Conservation (phyloP, 2,329 filamentous ascomycete genomes). For the Talaromyces sp. region DNA sequence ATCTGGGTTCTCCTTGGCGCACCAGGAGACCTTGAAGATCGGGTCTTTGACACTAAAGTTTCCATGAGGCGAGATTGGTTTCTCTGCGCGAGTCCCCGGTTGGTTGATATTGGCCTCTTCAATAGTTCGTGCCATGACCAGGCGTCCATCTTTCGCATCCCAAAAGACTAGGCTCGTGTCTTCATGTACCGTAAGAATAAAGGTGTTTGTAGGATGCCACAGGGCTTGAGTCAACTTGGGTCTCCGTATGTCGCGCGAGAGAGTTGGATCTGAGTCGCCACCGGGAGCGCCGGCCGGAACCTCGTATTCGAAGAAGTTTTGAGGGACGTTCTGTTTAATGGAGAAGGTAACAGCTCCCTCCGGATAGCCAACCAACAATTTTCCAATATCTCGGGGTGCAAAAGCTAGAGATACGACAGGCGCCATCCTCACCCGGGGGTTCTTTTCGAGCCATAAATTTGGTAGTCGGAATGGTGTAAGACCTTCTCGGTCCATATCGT, state of each 20-base stretch:
- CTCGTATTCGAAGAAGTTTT: slow-evolving; percentile 78
- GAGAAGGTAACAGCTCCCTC: slow-evolving; percentile 87
- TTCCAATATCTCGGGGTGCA: slow-evolving; percentile 89
- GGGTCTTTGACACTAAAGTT: slow-evolving; percentile 65
- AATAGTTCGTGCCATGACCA: slow-evolving; percentile 79
- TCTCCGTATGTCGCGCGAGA: slow-evolving; percentile 60
- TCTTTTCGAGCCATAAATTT: slow-evolving; percentile 77
- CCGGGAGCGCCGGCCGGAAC: slow-evolving; percentile 79
- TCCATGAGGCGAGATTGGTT: slow-evolving; percentile 44
- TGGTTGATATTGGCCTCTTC: slow-evolving; percentile 70
- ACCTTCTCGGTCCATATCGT: slow-evolving; percentile 79
- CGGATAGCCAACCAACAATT: slow-evolving; percentile 84
- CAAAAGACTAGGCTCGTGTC: slow-evolving; percentile 91
- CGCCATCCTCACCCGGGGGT: slow-evolving; percentile 62
- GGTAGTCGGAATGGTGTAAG: slow-evolving; percentile 76
- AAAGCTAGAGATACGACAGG: slow-evolving; percentile 75
- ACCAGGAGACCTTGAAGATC: slow-evolving; percentile 80
- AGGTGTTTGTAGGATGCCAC: slow-evolving; percentile 94
- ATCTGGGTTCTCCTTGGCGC: slow-evolving; percentile 88
- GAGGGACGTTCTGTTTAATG: slow-evolving; percentile 82
- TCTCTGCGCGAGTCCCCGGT: slow-evolving; percentile 49
- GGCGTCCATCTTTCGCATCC: slow-evolving; percentile 83
- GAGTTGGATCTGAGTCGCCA: slow-evolving; percentile 64
- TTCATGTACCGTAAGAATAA: slow-evolving; percentile 80
- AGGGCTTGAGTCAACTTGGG: slow-evolving; percentile 77